These are phyloP conservation scores for Bodo saltans DNA, from an alignment of 78 protist species.

Conservation along the genomic window DNA sequence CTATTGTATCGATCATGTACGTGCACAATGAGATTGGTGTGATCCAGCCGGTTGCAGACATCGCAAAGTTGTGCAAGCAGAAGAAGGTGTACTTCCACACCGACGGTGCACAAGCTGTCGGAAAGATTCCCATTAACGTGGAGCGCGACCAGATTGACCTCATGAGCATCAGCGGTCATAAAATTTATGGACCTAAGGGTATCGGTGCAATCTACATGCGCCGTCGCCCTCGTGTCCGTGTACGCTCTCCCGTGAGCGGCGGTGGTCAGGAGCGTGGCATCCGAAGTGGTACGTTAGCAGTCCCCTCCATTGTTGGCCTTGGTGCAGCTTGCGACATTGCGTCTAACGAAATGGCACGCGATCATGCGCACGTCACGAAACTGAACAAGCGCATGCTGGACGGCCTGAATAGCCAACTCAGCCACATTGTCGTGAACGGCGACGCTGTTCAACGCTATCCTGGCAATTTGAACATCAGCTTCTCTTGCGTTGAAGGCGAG, in stretches of 20 bases:
- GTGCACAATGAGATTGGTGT: constrained; percentile 98
- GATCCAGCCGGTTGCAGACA: constrained; percentile 84
- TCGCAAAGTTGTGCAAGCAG: constrained; percentile 80
- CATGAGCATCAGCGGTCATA: constrained; percentile 92
- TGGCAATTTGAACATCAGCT: constrained; percentile 92
- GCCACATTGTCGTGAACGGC: constrained; percentile 56
- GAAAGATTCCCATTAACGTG: constrained; percentile 95
- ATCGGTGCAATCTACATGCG: constrained; percentile 95
- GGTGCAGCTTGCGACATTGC: constrained; percentile 87
- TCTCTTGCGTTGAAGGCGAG: constrained; percentile 97
- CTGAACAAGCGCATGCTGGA: constrained; percentile 55
- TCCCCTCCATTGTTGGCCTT: constrained; percentile 82
- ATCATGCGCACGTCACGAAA: constrained; percentile 50
- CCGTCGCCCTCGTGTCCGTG: constrained; percentile 72
- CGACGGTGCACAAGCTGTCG: constrained; percentile 96
- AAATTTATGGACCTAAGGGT: constrained; percentile 93
- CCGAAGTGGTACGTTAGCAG: constrained; percentile 90
- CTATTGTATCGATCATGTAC: constrained; percentile 89
- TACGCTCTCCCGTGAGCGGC: constrained; percentile 78
- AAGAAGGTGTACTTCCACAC: constrained; percentile 77
- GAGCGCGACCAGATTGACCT: constrained; percentile 74
- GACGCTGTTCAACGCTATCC: constrained; percentile 42
- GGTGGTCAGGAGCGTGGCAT: constrained; percentile 98
- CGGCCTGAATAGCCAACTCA: constrained; percentile 46
- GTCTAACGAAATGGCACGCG: constrained; percentile 73